Base-by-base conservation (phyloP, 2,329 filamentous ascomycete genomes). In the Pestalotiopsis sp. region DNA sequence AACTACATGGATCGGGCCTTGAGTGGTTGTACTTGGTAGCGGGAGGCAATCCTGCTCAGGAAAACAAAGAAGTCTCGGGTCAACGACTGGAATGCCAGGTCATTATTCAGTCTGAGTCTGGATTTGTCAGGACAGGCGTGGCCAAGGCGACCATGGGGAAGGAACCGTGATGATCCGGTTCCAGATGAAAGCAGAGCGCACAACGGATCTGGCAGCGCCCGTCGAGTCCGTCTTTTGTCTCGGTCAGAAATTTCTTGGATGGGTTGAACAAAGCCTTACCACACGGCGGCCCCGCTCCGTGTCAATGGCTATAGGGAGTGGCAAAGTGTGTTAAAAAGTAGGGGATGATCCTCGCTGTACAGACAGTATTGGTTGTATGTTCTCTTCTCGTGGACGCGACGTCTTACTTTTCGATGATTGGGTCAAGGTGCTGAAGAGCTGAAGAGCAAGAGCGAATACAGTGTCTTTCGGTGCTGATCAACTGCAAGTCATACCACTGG, bases 151-250 rank as follows among this genome's bases (percentile, higher is more conserved):
- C 61, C 61, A 66, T 66, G 68, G 58, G 66, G 67, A 70, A 36
- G 62, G 38, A 67, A 66, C 52, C 58, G 45, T 52, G 45, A 20
- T 20, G n/a, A 52, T 52, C 45, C 45, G 45, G 45, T 27, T 56
- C 64, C 36, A 67, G 68, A 74, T 68, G 66, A 71, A 72, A 75
- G 64, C 69, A 73, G 68, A 70, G 69, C 59, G 62, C 66, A 71
- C 67, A 68, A 72, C 70, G 66, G 73, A 72, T 70, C 41, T 64
- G 69, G 71, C 68, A 72, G 62, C 39, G 63, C 63, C 45, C 64
- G 64, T 70, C 25, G 67, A 65, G 67, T 14, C 11, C 27, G 57
- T 65, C 71, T 74, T 74, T 74, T 66, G 45, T 66, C 23, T 49
- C 14, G 25, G 52, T 61, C 41, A 65, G 56, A 36, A 23, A 12